Percentiles rank a stretch among this genome's conserved stretches.
These are phyloP conservation scores for Lithohypha guttulata DNA, from an alignment of 2,329 filamentous ascomycete species.

Conservation along the genomic window DNA sequence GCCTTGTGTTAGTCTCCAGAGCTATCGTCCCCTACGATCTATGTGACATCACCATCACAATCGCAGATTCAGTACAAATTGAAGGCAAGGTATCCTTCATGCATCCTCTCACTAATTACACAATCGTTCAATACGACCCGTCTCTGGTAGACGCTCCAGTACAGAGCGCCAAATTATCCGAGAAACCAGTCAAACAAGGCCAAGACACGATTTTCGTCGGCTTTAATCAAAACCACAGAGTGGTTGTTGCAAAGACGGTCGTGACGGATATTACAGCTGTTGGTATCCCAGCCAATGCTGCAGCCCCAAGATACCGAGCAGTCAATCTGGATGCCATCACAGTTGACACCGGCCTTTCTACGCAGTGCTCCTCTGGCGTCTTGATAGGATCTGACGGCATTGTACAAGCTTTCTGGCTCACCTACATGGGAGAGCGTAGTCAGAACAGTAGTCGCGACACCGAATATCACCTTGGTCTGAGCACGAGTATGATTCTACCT, in stretches of 20 bases:
- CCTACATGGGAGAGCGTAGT: conserved; percentile 84
- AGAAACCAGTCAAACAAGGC: conserved; percentile 76
- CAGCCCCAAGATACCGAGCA: conserved; percentile 83
- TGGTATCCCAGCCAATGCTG: conserved; percentile 84
- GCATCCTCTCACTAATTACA: conserved; percentile 94
- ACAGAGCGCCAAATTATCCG: conserved; percentile 73
- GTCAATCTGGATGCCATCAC: conserved; percentile 96
- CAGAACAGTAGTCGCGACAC: conserved; percentile 73
- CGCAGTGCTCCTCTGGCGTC: conserved; percentile 88
- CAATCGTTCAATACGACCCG: conserved; percentile 89
- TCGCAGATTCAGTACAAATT: conserved; percentile 91
- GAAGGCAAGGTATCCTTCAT: conserved; percentile 91
- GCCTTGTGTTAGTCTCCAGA: conserved; percentile 83
- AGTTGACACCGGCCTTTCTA: conserved; percentile 82
- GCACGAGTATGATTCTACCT: conserved; percentile 76
- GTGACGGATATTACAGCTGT: conserved; percentile 97
- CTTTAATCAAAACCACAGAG: conserved; percentile 91
- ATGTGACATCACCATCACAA: conserved; percentile 90
- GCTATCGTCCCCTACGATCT: conserved; percentile 94
- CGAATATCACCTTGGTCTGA: conserved; percentile 89
- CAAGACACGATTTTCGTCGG: conserved; percentile 93
- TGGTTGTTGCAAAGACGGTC: conserved; percentile 85
- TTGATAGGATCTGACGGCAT: conserved; percentile 80
- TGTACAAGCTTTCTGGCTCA: conserved; percentile 92
- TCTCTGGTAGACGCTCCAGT: conserved; percentile 88